Percentiles rank a stretch among this genome's conserved stretches.
These are phyloP conservation scores for Euclidium syriacum DNA, from an alignment of 345 rosid species.

Conservation along the genomic window DNA sequence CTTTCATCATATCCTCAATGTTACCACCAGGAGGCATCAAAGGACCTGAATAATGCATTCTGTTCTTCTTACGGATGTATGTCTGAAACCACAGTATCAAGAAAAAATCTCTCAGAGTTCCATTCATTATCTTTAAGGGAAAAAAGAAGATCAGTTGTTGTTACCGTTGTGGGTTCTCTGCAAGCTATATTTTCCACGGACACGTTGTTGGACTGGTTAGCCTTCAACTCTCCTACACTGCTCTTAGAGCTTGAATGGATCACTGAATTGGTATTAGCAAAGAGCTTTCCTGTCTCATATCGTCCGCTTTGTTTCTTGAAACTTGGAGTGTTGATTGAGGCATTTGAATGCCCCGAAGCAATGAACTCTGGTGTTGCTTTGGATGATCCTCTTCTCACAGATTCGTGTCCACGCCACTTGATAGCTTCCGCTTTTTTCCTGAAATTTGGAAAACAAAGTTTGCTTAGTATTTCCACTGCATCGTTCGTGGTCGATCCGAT, in stretches of 20 bases:
- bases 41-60: conserved; percentile 86
- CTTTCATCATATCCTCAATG: conserved; percentile 78
- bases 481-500: background rate
- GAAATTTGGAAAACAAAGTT: conserved; percentile 20
- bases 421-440: conserved; percentile 61
- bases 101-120: background rate
- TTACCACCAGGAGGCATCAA: conserved; percentile 85
- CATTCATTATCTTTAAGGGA: background rate
- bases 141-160: background rate
- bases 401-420: conserved; percentile 58
- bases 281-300: conserved; percentile 37
- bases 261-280: conserved; percentile 39
- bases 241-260: conserved; percentile 47
- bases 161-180: conserved; percentile 42
- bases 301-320: conserved; percentile 38
- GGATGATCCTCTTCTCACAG: conserved; percentile 50
- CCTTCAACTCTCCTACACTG: conserved; percentile 28
- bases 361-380: conserved; percentile 62
- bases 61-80: conserved; percentile 56
- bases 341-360: conserved; percentile 42
- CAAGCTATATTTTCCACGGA: conserved; percentile 15
- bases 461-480: background rate
- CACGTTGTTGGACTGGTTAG: conserved; percentile 29
- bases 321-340: conserved; percentile 34
- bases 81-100: conserved; percentile 42